phyloP scores from a whole-genome alignment of 495 filamentous ascomycete genomes.

The Durotheca rogersii region DNA sequence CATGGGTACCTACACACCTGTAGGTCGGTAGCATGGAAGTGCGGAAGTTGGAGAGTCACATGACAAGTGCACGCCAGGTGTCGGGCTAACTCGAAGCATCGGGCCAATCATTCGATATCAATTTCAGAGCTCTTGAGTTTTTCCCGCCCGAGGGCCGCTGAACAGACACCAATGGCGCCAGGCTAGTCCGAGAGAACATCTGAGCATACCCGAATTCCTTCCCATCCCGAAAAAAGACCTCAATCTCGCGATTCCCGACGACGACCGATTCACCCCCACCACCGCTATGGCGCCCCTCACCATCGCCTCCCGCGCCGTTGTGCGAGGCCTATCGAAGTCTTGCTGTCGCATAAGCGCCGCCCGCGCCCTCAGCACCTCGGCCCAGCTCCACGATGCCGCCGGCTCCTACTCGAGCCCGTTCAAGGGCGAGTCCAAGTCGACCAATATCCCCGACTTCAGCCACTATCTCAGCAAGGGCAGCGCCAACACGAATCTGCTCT shows the following conservation, averaged over 20 bases:
- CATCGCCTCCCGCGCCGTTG: constrained; percentile 48
- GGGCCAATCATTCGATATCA: constrained; percentile 26
- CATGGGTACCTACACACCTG: neutral
- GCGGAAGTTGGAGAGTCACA: constrained; percentile 10
- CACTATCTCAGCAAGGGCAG: constrained; percentile 74
- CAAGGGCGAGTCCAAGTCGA: constrained; percentile 57
- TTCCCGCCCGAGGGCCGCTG: constrained; percentile 28
- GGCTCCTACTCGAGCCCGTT: constrained; percentile 56
- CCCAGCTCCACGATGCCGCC: constrained; percentile 39
- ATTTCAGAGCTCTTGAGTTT: constrained; percentile 33
- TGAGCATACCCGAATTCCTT: constrained; percentile 32
- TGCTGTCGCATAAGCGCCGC: constrained; percentile 35
- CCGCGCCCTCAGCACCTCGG: constrained; percentile 51
- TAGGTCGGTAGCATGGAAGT: too few relatives aligned
- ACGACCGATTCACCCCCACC: constrained; percentile 40
- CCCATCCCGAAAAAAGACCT: constrained; percentile 50
- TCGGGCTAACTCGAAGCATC: constrained; percentile 17
- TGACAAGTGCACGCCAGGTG: constrained; percentile 10
- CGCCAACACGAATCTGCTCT: constrained; percentile 73
- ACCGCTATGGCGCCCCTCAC: constrained; percentile 50
- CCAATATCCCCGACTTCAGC: constrained; percentile 83
- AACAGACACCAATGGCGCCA: too few relatives aligned
- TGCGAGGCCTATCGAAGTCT: constrained; percentile 42
- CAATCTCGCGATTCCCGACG: constrained; percentile 35
- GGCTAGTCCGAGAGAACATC: too few relatives aligned